Conservation (phyloP, 768 basidiomycete genomes). For the Tricholoma matsutake region DNA sequence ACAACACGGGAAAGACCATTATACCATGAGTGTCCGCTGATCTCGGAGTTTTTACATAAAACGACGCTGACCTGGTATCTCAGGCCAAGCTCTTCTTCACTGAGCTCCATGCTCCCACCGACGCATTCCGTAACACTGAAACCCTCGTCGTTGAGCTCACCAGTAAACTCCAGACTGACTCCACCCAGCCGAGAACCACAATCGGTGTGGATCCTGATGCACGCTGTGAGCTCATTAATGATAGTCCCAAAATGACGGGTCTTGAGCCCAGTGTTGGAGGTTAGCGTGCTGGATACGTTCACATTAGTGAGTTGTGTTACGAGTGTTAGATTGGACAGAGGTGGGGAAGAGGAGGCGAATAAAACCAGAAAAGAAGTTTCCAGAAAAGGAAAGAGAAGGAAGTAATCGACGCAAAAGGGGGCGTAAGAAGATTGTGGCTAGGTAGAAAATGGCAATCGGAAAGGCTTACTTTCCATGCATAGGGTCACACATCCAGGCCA, state of each 20-base stretch:
- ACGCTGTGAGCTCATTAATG: conserved; percentile 81
- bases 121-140: conserved; percentile 96
- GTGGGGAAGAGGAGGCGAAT: conserved; percentile 6
- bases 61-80: conserved; percentile 94
- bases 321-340: background rate
- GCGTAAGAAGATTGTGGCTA: background rate
- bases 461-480: conserved; percentile 93
- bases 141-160: conserved; percentile 86
- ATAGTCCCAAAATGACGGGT: conserved; percentile 89
- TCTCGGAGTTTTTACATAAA: no score
- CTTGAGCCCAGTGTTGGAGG: conserved; percentile 78
- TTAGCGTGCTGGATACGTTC: conserved; percentile 61
- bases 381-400: background rate
- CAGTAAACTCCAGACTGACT: conserved; percentile 89
- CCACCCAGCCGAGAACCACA: conserved; percentile 75
- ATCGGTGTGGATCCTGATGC: conserved; percentile 74
- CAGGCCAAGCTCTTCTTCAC: conserved; percentile 84
- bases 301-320: background rate
- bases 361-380: background rate
- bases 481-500: conserved; percentile 94
- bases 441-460: conserved; percentile 10
- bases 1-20: background rate
- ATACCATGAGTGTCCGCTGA: no score
- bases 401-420: background rate
- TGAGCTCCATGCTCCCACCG: conserved; percentile 93